Percentiles rank a stretch among this genome's conserved stretches.
Evolutionary conservation across 164 flowering plant genomes (phyloP).

Genomic region (Vitis labrusca): DNA sequence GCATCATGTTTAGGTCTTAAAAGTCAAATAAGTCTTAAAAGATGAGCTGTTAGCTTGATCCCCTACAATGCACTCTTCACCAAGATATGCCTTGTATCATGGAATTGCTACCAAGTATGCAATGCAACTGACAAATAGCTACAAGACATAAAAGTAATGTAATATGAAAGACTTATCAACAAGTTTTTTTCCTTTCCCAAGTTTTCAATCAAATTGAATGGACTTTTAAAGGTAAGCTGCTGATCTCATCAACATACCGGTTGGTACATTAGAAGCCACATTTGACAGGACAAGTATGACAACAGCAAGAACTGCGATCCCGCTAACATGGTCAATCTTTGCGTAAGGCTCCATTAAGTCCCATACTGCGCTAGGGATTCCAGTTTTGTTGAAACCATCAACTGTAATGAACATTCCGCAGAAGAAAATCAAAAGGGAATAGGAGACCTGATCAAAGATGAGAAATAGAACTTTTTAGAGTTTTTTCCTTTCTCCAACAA

Average conservation of each 20-base stretch:
- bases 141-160: no score
- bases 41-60: no score
- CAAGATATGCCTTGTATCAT: no score
- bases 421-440: conserved; percentile 49
- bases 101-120: no score
- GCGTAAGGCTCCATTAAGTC: conserved; percentile 44
- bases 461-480: neutral
- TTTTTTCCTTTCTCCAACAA: neutral
- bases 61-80: no score
- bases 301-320: conserved; percentile 36
- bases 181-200: no score
- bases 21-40: no score
- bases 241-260: conserved; percentile 23
- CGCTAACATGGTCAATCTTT: conserved; percentile 25
- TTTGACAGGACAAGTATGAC: conserved; percentile 43
- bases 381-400: conserved; percentile 48
- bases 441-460: conserved; percentile 36
- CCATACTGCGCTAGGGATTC: conserved; percentile 47
- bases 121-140: no score
- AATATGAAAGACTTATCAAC: no score
- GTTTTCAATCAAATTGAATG: no score
- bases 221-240: no score
- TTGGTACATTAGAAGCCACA: conserved; percentile 47
- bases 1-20: no score
- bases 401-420: conserved; percentile 62